phyloP scores from a whole-genome alignment of 768 basidiomycete species.

The Lactifluus volemus region DNA sequence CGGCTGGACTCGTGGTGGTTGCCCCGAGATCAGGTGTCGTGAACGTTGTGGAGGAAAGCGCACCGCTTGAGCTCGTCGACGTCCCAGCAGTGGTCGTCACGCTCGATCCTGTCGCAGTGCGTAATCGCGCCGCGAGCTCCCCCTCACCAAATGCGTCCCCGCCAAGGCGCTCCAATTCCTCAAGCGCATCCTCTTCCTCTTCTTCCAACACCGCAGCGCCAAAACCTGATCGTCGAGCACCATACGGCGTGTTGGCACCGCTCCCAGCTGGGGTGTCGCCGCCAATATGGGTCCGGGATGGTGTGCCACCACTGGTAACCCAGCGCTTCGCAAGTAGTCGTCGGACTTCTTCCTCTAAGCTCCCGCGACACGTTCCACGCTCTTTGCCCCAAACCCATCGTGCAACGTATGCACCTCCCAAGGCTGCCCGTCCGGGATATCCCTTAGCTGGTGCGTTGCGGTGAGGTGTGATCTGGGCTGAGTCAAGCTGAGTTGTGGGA shows the following conservation, averaged over 20 bases:
- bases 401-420: conserved; percentile 73
- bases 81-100: conserved; percentile 31
- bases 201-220: conserved; percentile 48
- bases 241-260: conserved; percentile 61
- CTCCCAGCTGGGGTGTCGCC: conserved; percentile 37
- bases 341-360: conserved; percentile 75
- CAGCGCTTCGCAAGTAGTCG: conserved; percentile 66
- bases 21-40: conserved; percentile 55
- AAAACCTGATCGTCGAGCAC: conserved; percentile 44
- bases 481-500: conserved; percentile 66
- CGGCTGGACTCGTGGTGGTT: conserved; percentile 20
- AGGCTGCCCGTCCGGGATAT: conserved; percentile 58
- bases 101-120: conserved; percentile 47
- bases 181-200: conserved; percentile 69
- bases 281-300: conserved; percentile 52
- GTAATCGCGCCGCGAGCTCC: conserved; percentile 36
- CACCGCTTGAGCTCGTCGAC: conserved; percentile 22
- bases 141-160: conserved; percentile 33
- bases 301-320: conserved; percentile 52
- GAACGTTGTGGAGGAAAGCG: conserved; percentile 38
- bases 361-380: conserved; percentile 39
- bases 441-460: conserved; percentile 65
- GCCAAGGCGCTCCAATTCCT: conserved; percentile 43
- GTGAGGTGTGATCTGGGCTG: conserved; percentile 61
- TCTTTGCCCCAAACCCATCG: conserved; percentile 83